These are phyloP conservation scores for Zygotorulaspora chibaensis DNA, from an alignment of 805 yeast species.

Conservation along the genomic window DNA sequence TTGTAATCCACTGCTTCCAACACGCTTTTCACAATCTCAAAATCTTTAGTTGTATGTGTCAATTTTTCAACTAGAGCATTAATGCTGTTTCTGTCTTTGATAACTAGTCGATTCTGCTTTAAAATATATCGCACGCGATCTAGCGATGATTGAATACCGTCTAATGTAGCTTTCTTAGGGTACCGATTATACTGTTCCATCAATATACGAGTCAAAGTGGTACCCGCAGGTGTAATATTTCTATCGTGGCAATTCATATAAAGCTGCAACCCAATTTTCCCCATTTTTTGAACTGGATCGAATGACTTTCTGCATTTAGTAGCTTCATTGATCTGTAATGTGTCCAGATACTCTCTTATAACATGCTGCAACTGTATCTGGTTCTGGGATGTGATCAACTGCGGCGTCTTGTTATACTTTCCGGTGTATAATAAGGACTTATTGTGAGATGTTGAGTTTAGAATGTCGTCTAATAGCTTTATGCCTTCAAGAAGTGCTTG, in stretches of 20 bases:
- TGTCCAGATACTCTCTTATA: constrained; percentile 19
- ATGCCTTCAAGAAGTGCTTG: constrained; percentile 19
- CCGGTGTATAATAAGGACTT: constrained; percentile 23
- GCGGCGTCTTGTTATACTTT: constrained; percentile 24
- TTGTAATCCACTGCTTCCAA: constrained; percentile 24
- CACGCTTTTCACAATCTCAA: constrained; percentile 17
- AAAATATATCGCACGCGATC: constrained; percentile 15
- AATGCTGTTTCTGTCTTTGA: constrained; percentile 14
- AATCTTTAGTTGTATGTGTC: constrained; percentile 13
- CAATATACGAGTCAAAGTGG: constrained; percentile 17
- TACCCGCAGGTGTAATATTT: constrained; percentile 20
- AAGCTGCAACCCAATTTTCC: constrained; percentile 27
- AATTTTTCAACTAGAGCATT: constrained; percentile 20
- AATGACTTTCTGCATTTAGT: constrained; percentile 3
- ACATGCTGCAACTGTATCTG: constrained; percentile 18
- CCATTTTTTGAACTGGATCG: constrained; percentile 17
- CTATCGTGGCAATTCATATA: constrained; percentile 22
- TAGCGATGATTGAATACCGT: constrained; percentile 17
- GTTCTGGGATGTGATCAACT: constrained; percentile 22
- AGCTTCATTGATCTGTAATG: constrained; percentile 21
- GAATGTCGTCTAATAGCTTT: constrained; percentile 18
- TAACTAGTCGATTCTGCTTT: constrained; percentile 13
- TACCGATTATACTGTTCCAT: constrained; percentile 18
- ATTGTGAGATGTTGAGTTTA: constrained; percentile 22
- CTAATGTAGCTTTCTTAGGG: constrained; percentile 16